A percentile compares a stretch with the other conserved stretches of the same genome.
These are phyloP conservation scores for Mortierella hygrophila DNA, from an alignment of 192 early-diverging fungal genomes.

Conservation along the genomic window DNA sequence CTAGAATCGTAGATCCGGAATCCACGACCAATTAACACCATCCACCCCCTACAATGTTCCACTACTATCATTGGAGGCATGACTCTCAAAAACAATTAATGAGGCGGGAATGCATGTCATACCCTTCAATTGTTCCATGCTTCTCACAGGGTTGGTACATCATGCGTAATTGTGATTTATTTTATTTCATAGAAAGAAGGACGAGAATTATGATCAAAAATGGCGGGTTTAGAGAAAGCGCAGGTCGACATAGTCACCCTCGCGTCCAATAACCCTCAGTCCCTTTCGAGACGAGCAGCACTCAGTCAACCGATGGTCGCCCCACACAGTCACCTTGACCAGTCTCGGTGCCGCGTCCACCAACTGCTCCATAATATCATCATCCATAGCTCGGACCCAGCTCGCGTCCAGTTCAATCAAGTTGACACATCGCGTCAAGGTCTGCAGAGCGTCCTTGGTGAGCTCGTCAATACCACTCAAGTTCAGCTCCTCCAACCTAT, in stretches of 20 bases:
- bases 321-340: constrained; percentile 74
- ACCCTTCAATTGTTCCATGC: too few relatives aligned
- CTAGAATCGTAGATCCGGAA: too few relatives aligned
- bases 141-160: too few relatives aligned
- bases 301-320: constrained; percentile 77
- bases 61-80: too few relatives aligned
- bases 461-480: constrained; percentile 83
- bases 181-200: too few relatives aligned
- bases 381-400: constrained; percentile 83
- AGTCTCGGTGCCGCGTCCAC: constrained; percentile 64
- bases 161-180: too few relatives aligned
- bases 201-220: too few relatives aligned
- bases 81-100: too few relatives aligned
- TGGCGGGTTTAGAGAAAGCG: constrained; percentile 15
- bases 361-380: constrained; percentile 73
- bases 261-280: constrained; percentile 66
- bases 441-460: constrained; percentile 62
- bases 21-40: too few relatives aligned
- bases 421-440: constrained; percentile 47
- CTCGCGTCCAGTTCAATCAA: constrained; percentile 75
- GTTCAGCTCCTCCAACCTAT: constrained; percentile 64
- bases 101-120: too few relatives aligned
- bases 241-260: constrained; percentile 64
- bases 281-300: constrained; percentile 63
- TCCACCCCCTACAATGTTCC: too few relatives aligned